These are phyloP conservation scores for Grigorovia jiainica DNA, from an alignment of 805 yeast species.

Conservation along the genomic window DNA sequence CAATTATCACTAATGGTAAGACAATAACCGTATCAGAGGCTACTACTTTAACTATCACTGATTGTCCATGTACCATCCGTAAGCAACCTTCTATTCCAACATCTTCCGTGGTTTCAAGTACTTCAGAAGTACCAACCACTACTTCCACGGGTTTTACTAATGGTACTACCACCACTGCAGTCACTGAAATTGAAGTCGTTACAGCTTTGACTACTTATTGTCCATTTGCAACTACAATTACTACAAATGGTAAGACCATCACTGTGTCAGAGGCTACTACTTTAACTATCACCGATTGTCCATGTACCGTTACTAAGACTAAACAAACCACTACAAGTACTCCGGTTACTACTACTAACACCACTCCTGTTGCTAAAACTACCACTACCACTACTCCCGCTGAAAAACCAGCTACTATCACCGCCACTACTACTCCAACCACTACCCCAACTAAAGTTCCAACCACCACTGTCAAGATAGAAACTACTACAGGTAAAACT, in stretches of 20 bases:
- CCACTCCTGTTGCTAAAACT: background rate
- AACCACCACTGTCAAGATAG: background rate
- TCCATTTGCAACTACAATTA: conserved; percentile 61
- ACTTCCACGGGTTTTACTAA: background rate
- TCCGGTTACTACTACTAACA: conserved; percentile 2
- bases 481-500: background rate
- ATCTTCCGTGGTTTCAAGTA: background rate
- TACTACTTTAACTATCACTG: conserved; percentile 77
- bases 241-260: conserved; percentile 58
- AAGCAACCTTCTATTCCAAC: conserved; percentile 6
- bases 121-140: conserved; percentile 2
- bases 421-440: conserved; percentile 73
- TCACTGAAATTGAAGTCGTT: conserved; percentile 14
- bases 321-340: conserved; percentile 4
- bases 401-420: conserved; percentile 62
- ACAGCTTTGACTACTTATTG: conserved; percentile 64
- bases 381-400: conserved; percentile 42
- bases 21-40: conserved; percentile 70
- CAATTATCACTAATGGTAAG: conserved; percentile 50
- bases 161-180: background rate
- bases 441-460: conserved; percentile 38
- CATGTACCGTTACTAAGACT: conserved; percentile 48
- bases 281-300: conserved; percentile 63
- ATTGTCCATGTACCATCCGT: conserved; percentile 50
- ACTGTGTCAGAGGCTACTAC: conserved; percentile 74